Evolutionary conservation across 805 yeast species (phyloP).

Genomic region (Zygosaccharomyces rouxii): DNA sequence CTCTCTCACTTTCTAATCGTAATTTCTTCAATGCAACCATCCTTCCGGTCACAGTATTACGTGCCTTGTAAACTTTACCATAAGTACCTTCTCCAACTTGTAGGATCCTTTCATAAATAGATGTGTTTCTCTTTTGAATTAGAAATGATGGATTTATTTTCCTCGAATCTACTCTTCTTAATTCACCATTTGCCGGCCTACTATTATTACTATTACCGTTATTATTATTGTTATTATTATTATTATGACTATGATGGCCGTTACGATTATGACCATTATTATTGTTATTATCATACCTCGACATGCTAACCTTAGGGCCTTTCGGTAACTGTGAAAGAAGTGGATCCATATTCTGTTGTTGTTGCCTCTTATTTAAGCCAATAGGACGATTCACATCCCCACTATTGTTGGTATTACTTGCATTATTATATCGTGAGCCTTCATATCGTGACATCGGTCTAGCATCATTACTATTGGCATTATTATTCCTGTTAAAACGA

Average conservation of each 20-base stretch:
- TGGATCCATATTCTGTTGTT: constrained; percentile 9
- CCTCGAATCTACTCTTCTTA: constrained; percentile 3
- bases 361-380: constrained; percentile 1
- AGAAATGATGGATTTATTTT: constrained; percentile 10
- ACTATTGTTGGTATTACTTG: neutral
- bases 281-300: constrained; percentile 11
- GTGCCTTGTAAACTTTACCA: constrained; percentile 59
- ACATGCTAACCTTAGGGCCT: constrained; percentile 22
- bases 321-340: constrained; percentile 24
- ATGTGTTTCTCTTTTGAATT: constrained; percentile 18
- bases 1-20: constrained; percentile 80
- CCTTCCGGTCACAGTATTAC: constrained; percentile 60
- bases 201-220: neutral
- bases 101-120: constrained; percentile 58
- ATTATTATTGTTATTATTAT: neutral
- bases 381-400: neutral
- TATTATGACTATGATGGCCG: neutral
- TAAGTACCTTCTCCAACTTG: constrained; percentile 99
- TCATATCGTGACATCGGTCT: constrained; percentile 18
- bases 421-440: constrained; percentile 18
- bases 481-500: constrained; percentile 7
- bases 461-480: constrained; percentile 1
- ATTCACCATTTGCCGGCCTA: neutral
- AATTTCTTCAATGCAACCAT: constrained; percentile 83
- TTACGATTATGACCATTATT: constrained; percentile 8